Conservation (phyloP, 2,329 filamentous ascomycete genomes). For the Penicillium digitatum region DNA sequence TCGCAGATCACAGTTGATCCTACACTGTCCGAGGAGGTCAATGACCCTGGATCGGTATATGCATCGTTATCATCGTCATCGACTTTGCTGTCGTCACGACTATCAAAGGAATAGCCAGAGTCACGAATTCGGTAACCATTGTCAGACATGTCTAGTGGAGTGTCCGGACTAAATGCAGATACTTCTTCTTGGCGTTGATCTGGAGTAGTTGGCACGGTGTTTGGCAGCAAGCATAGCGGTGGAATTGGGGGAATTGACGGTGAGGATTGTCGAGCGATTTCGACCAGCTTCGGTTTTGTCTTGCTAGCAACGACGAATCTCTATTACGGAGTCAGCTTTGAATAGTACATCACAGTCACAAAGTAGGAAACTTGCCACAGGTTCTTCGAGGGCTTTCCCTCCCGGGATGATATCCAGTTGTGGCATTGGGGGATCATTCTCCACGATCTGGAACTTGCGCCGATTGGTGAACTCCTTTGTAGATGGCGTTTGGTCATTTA, state of each 20-base stretch:
- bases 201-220: slow-evolving; percentile 33
- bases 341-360: not conserved
- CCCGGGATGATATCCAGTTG: slow-evolving; percentile 19
- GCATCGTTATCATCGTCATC: slow-evolving; percentile 23
- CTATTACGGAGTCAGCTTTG: slow-evolving; percentile 17
- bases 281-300: slow-evolving; percentile 37
- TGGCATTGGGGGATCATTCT: slow-evolving; percentile 31
- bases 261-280: slow-evolving; percentile 38
- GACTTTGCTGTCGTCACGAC: slow-evolving; percentile 22
- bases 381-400: slow-evolving; percentile 20
- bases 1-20: slow-evolving; percentile 28
- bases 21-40: slow-evolving; percentile 26
- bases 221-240: slow-evolving; percentile 20
- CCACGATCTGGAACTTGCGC: slow-evolving; percentile 38
- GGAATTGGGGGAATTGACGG: slow-evolving; percentile 24
- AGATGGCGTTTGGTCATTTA: slow-evolving; percentile 23
- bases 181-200: slow-evolving; percentile 35
- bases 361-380: slow-evolving; percentile 21
- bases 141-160: slow-evolving; percentile 35
- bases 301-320: slow-evolving; percentile 36
- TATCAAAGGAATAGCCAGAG: slow-evolving; percentile 27
- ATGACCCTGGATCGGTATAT: slow-evolving; percentile 26
- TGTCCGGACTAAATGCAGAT: slow-evolving; percentile 41
- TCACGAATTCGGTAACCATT: slow-evolving; percentile 34
- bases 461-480: slow-evolving; percentile 31